phyloP scores from a whole-genome alignment of 148 eudicot genomes.

The Fagopyrum esculentum region DNA sequence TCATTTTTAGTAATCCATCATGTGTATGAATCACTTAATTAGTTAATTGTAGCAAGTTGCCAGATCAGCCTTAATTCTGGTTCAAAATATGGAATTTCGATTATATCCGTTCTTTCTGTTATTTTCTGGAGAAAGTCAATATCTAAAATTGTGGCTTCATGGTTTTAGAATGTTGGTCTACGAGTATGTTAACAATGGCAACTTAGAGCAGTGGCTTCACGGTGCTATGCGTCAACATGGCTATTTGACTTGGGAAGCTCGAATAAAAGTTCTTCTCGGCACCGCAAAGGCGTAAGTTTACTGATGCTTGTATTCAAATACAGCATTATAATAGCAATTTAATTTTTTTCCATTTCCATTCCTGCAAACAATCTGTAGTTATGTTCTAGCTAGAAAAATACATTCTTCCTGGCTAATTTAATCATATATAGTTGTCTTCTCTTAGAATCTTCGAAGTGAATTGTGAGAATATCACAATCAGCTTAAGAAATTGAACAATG shows the following conservation, averaged over 20 bases:
- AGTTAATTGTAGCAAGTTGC: background rate
- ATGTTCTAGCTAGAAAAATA: background rate
- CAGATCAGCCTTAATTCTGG: too few relatives aligned
- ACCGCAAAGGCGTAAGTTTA: conserved; percentile 73
- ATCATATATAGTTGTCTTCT: too few relatives aligned
- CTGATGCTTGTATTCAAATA: background rate
- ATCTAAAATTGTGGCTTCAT: background rate
- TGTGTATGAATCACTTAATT: background rate
- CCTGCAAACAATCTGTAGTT: background rate
- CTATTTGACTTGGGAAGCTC: conserved; percentile 72
- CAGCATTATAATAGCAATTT: background rate
- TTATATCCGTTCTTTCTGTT: too few relatives aligned
- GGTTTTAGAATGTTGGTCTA: conserved; percentile 61
- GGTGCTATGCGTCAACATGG: conserved; percentile 73
- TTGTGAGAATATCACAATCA: too few relatives aligned
- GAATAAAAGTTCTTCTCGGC: conserved; percentile 58
- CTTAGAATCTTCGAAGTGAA: too few relatives aligned
- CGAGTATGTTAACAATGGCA: conserved; percentile 74
- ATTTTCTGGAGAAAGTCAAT: background rate
- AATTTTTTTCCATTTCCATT: too few relatives aligned
- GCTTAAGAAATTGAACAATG: too few relatives aligned
- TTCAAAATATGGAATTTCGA: too few relatives aligned
- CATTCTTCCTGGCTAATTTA: background rate
- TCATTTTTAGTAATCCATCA: background rate
- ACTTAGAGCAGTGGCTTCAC: conserved; percentile 79